Evolutionary conservation across 75 land plant species (phyloP), one percentile per base, ranked within the genome.

Genomic region (Adiantum capillusveneris): DNA sequence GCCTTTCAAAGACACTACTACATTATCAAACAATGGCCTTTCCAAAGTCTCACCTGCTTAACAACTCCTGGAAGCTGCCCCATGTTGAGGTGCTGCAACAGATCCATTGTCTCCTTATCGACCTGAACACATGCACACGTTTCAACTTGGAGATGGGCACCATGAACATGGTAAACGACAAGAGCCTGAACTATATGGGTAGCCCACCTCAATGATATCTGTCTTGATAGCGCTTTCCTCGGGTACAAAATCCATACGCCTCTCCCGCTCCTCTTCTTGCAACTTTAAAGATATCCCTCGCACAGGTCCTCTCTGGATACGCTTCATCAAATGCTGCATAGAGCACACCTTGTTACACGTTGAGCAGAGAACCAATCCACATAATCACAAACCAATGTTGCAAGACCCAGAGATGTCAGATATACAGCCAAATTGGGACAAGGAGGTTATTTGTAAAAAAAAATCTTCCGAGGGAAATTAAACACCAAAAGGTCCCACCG

Each of bases 231-330:
- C 85, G 6, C 82, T 79, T 65, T 71, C 75, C 48, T 82, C 82
- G 5, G 82, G 85, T 3, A 82, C 85, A 59, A 79, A 82, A 65
- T 82, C 85, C 85, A 82, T 79, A 17, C 85, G 62, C 22, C 82
- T 61, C 69, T 82, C 82, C 27, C 85, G 82, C 76, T 82, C 85
- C 67, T 82, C 85, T 57, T 82, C 85, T 63, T 82, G 85, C 36
- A 82, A 59, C 57, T 82, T 79, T 59, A 82, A 45, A 2, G 85
- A 82, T 57, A 82, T 82, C 1, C 85, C 82, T 1, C 85, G 62
- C 20, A 82, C 82, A 9, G 85, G 85, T 13, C 85, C 76, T 64
- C 69, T 60, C 66, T 82, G 85, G 63, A 82, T 82, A 20, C 85
- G 55, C 75, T 71, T 79, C 82, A 82, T 79, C 59, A 79, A 60